phyloP scores from a whole-genome alignment of 495 filamentous ascomycete genomes.

The Podospora bellae-mahoneyi region DNA sequence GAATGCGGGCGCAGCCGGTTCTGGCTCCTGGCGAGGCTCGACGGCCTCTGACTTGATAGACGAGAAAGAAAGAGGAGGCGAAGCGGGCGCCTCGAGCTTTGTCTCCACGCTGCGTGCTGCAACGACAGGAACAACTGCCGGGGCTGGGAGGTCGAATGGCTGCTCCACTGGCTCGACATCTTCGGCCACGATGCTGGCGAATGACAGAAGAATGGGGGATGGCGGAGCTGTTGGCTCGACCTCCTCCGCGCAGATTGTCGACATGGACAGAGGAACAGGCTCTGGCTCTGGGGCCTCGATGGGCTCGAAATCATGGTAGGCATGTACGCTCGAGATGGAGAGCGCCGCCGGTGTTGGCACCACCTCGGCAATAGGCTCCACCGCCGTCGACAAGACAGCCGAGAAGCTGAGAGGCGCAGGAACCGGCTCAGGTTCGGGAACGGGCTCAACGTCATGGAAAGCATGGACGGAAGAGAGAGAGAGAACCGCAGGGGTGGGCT shows the following conservation, averaged over 20 bases:
- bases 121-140: conserved; percentile 15
- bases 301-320: not conserved
- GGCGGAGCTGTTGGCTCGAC: conserved; percentile 24
- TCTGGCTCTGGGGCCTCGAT: not conserved
- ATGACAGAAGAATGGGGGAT: conserved; percentile 17
- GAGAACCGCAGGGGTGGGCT: conserved; percentile 15
- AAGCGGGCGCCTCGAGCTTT: not conserved
- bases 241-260: conserved; percentile 15
- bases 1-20: conserved; percentile 24
- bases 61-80: conserved; percentile 22
- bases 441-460: conserved; percentile 12
- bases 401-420: conserved; percentile 5
- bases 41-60: conserved; percentile 28
- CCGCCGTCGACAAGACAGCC: not conserved
- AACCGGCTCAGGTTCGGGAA: conserved; percentile 12
- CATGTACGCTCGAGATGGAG: not conserved
- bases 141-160: conserved; percentile 12
- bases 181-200: conserved; percentile 17
- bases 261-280: conserved; percentile 8
- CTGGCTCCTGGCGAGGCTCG: conserved; percentile 30
- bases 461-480: conserved; percentile 16
- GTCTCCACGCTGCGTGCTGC: conserved; percentile 7
- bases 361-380: conserved; percentile 16
- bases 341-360: not conserved
- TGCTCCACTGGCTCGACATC: conserved; percentile 20